phyloP scores from a whole-genome alignment of 805 yeast genomes.

The Saturnispora saitoi region DNA sequence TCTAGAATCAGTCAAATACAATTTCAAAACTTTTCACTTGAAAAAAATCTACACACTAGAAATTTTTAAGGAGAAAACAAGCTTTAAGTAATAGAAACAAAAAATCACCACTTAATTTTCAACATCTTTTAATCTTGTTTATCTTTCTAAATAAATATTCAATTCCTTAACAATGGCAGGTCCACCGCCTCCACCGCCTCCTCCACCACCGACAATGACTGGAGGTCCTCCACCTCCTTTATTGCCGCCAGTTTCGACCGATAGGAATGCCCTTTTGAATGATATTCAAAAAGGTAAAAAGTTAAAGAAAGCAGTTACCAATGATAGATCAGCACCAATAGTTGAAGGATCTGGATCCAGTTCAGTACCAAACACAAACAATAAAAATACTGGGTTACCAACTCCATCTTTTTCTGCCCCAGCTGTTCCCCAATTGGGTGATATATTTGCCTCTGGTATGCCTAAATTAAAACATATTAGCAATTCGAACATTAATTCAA shows the following conservation, averaged over 20 bases:
- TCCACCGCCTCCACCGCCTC: slow-evolving; percentile 54
- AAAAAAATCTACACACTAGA: neutral
- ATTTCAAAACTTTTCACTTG: neutral
- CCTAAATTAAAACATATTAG: slow-evolving; percentile 53
- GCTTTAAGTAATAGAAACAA: neutral
- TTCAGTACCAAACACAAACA: slow-evolving; percentile 8
- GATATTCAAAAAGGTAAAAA: slow-evolving; percentile 68
- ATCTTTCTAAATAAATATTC: neutral
- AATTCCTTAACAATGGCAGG: slow-evolving; percentile 24
- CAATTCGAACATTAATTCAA: slow-evolving; percentile 12
- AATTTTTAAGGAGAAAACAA: no score
- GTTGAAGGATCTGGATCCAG: slow-evolving; percentile 31
- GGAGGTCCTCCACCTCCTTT: slow-evolving; percentile 25
- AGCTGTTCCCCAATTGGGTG: slow-evolving; percentile 47
- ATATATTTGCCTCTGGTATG: slow-evolving; percentile 70
- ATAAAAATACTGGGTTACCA: slow-evolving; percentile 17
- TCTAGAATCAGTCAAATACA: neutral
- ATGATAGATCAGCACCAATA: slow-evolving; percentile 57
- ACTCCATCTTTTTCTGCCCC: slow-evolving; percentile 21
- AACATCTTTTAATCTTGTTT: neutral
- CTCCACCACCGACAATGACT: slow-evolving; percentile 37
- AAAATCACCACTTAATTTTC: neutral
- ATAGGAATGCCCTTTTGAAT: slow-evolving; percentile 56
- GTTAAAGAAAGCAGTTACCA: slow-evolving; percentile 55
- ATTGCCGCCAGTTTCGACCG: slow-evolving; percentile 24